Evolutionary conservation across 139 green algal species (phyloP).

Genomic region (Tetraselmis striata): DNA sequence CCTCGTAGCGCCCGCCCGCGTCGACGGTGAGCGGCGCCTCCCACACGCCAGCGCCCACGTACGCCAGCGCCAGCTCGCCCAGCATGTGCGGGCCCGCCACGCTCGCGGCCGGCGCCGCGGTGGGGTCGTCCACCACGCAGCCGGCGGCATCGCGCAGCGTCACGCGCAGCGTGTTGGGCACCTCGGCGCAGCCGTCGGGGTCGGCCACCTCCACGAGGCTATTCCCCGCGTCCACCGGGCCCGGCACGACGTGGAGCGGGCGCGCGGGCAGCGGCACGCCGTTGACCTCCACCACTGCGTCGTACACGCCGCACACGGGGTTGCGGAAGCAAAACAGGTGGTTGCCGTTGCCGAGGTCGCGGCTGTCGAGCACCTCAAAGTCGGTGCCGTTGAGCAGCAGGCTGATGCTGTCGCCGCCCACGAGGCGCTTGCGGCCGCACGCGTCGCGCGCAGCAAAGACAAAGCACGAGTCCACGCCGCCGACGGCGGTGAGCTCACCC

Average conservation of each 20-base stretch:
- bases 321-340: conserved; percentile 4
- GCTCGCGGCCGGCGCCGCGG: too few species aligned
- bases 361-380: not conserved
- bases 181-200: not conserved
- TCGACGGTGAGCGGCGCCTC: not conserved
- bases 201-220: not conserved
- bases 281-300: not conserved
- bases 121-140: conserved; percentile 6
- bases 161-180: not conserved
- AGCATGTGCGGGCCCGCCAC: not conserved
- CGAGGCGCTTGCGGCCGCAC: conserved; percentile 1
- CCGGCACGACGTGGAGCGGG: not conserved
- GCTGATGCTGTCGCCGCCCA: not conserved
- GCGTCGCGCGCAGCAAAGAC: not conserved
- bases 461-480: conserved; percentile 1
- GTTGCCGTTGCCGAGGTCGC: not conserved
- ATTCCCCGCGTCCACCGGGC: not conserved
- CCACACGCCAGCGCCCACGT: conserved; percentile 10
- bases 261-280: not conserved
- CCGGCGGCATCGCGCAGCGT: conserved; percentile 3
- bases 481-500: not conserved
- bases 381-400: not conserved
- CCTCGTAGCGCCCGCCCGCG: conserved; percentile 10
- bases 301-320: not conserved
- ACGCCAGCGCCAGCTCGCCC: not conserved